Evolutionary conservation across 805 yeast genomes (phyloP).

Genomic region (Tetrapisispora fleetii): DNA sequence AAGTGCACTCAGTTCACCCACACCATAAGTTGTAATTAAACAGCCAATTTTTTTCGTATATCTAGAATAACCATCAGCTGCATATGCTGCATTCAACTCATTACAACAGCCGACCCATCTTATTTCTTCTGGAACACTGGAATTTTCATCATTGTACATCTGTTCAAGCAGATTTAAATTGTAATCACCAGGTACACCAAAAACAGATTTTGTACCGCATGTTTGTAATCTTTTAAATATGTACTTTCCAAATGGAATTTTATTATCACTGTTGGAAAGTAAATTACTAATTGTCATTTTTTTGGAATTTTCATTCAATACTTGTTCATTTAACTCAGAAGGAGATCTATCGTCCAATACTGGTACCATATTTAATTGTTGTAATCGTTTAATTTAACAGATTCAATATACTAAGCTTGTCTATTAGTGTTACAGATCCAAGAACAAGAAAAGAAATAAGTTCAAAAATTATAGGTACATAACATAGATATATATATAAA

Average conservation of each 20-base stretch:
- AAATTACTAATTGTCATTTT: not conserved
- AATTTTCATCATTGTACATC: slow-evolving; percentile 32
- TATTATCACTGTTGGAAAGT: not conserved
- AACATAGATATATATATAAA: no score
- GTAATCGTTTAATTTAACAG: no score
- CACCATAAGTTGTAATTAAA: slow-evolving; percentile 64
- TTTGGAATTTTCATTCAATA: not conserved
- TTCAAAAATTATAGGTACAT: no score
- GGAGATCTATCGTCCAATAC: not conserved
- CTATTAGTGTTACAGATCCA: no score
- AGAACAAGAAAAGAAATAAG: no score
- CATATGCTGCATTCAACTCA: slow-evolving; percentile 81
- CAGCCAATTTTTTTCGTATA: slow-evolving; percentile 55
- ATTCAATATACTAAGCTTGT: no score
- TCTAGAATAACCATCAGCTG: slow-evolving; percentile 84
- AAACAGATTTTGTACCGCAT: slow-evolving; percentile 48
- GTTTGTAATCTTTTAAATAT: slow-evolving; percentile 47
- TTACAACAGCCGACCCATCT: slow-evolving; percentile 80
- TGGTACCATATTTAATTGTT: not conserved
- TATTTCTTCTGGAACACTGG: slow-evolving; percentile 17
- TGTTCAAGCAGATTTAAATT: slow-evolving; percentile 61
- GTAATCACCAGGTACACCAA: slow-evolving; percentile 78
- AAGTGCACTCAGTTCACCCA: slow-evolving; percentile 78
- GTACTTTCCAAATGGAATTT: slow-evolving; percentile 41
- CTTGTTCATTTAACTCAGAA: not conserved